Evolutionary conservation across 1,284 basidiomycete genomes (phyloP), one percentile per base, ranked within the genome.

Genomic region (Limonomyces culmigenus): DNA sequence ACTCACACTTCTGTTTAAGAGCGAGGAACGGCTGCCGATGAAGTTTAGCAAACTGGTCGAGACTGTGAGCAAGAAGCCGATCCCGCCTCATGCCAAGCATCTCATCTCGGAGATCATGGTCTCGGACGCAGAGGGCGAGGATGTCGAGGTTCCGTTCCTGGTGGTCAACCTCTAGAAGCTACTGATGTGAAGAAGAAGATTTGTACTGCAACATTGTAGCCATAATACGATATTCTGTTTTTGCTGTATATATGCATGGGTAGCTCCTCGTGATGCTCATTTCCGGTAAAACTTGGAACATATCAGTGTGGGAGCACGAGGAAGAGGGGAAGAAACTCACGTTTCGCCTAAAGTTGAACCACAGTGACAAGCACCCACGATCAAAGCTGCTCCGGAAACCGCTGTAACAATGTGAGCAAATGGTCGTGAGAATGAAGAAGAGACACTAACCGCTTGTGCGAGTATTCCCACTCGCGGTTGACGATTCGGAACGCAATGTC

Each of bases 401-500:
- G 42, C 81, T 86, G 45, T 34, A 40, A 39, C 35, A 41, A 38
- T 17, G 29, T 33, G 19, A 41, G 31, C 6, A 41, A 39, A 19
- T 39, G 41, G 25, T 32, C 29, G 20, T 41, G 20, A 32, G 37
- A 27, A n/a, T 10, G 18, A 27, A 36, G 15, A 25, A 10, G 31
- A 32, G 15, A 14, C 19, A 38, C 65, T 39, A 15, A 84, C 83
- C 85, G 71, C 59, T 91, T 92, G 50, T 98, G 93, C 36, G 87
- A 91, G 56, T 88, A 93, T 51, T 98, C 95, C 95, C 95, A 98
- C 55, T 93, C 91, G 38, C 86, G 71, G 48, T 96, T 89, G 37
- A 99, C 93, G 45, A 99, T 95, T 39, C 89, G 70, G 63, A 99
- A 99, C 13, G 92, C 95, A 43, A 98, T 91, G 50, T 98, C 95